Base-by-base conservation (phyloP, 1,139 yeast species). In the Yamadazyma sp. region DNA sequence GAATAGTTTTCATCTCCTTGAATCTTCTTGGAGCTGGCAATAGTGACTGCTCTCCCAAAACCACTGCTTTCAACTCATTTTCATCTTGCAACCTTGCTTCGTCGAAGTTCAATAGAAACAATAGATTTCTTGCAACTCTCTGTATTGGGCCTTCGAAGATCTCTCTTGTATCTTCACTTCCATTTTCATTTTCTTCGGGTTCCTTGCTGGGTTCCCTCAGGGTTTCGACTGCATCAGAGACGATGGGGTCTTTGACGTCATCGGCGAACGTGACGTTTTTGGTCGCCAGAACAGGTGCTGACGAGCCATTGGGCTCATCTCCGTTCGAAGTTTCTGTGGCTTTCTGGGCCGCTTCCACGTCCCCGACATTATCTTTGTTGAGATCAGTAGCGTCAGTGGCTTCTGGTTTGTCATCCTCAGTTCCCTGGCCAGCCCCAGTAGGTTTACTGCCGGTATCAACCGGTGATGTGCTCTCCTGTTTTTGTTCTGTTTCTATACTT, bases 71-170 rank as follows among this genome's bases (percentile, higher is more conserved):
- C 23, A 57, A 56, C 20, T 53, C 55, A 12, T 42, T 46, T 12
- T 56, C 56, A 24, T 41, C 45, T 16, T 34, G 40, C 9, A 36
- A 15, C 17, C 33, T 40, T 2, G 37, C 31, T 7, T 35, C 37
- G 9, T 67, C 66, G 46, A 79, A 78, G 39, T 76, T 74, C 39
- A 76, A 61, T 33, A 82, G 59, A 9, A 70, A 63, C 0, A 83
- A 52, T 33, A 62, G 62, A 48, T 79, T 78, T 28, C 76, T 67
- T 1, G 78, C 68, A 1, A 82, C 77, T 40, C 71, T 67, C 48
- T 81, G 87, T 2, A 65, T 55, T 1, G 94, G 94, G 0, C 92
- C 90, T 57, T 81, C 81, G 47, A 70, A 78, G 0, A 67, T 46
- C 30, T 60, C 65, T 13, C 52, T 48, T 35, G 40, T 12, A 13